Percentiles rank a stretch among this genome's conserved stretches.
phyloP scores from a whole-genome alignment of 2,329 filamentous ascomycete species.

The Colletotrichum euphorbiae region DNA sequence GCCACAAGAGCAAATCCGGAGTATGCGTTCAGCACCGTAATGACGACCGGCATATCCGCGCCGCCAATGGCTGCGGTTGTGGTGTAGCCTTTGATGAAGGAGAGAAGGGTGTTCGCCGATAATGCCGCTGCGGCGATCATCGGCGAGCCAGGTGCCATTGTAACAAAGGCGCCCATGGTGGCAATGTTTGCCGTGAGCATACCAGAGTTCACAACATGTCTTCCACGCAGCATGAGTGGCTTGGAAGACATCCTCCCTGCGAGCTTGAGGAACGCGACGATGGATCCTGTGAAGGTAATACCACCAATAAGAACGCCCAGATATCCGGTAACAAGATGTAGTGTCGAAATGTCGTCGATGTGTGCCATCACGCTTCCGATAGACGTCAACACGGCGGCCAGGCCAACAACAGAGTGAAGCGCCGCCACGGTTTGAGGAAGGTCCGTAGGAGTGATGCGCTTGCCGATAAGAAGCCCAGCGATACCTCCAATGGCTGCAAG shows the following conservation, averaged over 20 bases:
- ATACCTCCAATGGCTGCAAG: conserved; percentile 79
- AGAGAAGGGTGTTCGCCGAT: conserved; percentile 79
- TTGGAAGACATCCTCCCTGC: conserved; percentile 84
- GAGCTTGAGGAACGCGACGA: conserved; percentile 90
- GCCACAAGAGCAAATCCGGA: conserved; percentile 91
- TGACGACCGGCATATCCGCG: conserved; percentile 94
- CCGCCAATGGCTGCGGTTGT: conserved; percentile 90
- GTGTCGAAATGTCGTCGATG: conserved; percentile 70
- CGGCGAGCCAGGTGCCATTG: conserved; percentile 83
- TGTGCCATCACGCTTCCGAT: conserved; percentile 81
- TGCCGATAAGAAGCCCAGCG: conserved; percentile 80
- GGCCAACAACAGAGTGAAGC: conserved; percentile 88
- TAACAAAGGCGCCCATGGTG: conserved; percentile 86
- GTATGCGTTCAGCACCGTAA: conserved; percentile 91
- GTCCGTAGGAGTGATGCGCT: conserved; percentile 87
- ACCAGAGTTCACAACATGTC: conserved; percentile 79
- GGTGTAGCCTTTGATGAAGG: conserved; percentile 88
- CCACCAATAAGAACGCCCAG: conserved; percentile 88
- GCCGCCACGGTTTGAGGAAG: conserved; percentile 91
- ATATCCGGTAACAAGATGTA: conserved; percentile 89
- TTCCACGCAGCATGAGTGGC: conserved; percentile 77
- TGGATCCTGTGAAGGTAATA: conserved; percentile 90
- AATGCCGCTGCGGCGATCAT: conserved; percentile 83
- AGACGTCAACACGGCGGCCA: conserved; percentile 89
- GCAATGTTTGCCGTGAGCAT: conserved; percentile 81